A percentile compares a stretch with the other conserved stretches of the same genome.
Evolutionary conservation across 2,329 filamentous ascomycete genomes (phyloP).

Genomic region (Botrytis porri): DNA sequence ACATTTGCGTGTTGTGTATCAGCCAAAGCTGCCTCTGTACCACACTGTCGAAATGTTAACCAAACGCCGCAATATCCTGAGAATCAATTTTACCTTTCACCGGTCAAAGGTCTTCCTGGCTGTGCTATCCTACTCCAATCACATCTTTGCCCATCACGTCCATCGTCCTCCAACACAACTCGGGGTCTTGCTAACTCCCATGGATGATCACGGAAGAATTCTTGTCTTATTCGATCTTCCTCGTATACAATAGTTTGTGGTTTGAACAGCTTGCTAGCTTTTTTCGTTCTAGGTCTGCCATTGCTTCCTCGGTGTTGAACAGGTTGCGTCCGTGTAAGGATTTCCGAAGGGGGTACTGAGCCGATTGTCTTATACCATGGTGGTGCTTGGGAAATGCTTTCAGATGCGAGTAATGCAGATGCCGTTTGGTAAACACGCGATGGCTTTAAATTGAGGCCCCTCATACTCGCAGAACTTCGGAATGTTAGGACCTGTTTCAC

Average conservation of each 20-base stretch:
- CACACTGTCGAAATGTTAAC: conserved; percentile 57
- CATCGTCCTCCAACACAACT: conserved; percentile 79
- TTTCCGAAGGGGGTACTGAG: conserved; percentile 53
- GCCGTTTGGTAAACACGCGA: conserved; percentile 49
- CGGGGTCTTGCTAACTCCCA: conserved; percentile 93
- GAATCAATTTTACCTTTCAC: conserved; percentile 65
- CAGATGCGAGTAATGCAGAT: conserved; percentile 45
- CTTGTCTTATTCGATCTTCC: conserved; percentile 75
- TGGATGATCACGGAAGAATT: conserved; percentile 91
- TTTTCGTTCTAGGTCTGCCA: conserved; percentile 45
- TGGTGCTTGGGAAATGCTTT: conserved; percentile 40
- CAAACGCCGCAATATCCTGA: not conserved
- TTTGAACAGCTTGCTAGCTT: conserved; percentile 74
- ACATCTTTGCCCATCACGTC: conserved; percentile 70
- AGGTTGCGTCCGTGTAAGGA: conserved; percentile 53
- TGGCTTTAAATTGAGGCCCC: conserved; percentile 40
- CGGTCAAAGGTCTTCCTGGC: conserved; percentile 70
- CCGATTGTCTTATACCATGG: conserved; percentile 38
- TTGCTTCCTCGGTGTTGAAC: conserved; percentile 43
- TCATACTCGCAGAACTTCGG: conserved; percentile 26
- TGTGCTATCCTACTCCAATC: conserved; percentile 81
- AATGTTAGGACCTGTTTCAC: not conserved
- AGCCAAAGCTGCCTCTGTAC: conserved; percentile 89
- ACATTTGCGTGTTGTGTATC: conserved; percentile 62
- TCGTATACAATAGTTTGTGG: conserved; percentile 75